Evolutionary conservation across 495 filamentous ascomycete species (phyloP).

Genomic region (Penicilliopsis zonata): DNA sequence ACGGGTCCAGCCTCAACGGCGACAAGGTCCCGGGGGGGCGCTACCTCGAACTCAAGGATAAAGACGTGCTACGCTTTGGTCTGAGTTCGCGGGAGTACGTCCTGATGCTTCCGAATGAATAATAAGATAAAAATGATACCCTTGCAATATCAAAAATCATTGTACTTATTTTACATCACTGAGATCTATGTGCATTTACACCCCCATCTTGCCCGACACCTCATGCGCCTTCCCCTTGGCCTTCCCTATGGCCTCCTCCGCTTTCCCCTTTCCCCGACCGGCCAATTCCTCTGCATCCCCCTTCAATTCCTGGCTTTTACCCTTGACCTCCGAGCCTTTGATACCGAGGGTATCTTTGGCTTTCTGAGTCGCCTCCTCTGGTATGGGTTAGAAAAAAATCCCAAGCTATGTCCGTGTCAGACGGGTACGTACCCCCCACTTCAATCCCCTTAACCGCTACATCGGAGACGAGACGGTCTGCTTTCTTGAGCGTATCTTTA

Average conservation of each 20-base stretch:
- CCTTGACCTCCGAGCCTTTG: conserved; percentile 19
- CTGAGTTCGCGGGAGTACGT: conserved; percentile 80
- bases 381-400: background rate
- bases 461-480: conserved; percentile 41
- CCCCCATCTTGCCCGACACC: conserved; percentile 18
- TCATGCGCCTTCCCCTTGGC: conserved; percentile 30
- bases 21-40: conserved; percentile 59
- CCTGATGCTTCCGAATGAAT: conserved; percentile 48
- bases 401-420: background rate
- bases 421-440: conserved; percentile 35
- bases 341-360: conserved; percentile 27
- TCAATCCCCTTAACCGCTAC: conserved; percentile 50
- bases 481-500: conserved; percentile 45
- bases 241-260: conserved; percentile 25
- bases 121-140: too few species aligned
- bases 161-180: too few species aligned
- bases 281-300: conserved; percentile 28
- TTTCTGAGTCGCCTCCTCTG: conserved; percentile 34
- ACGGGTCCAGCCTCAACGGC: conserved; percentile 77
- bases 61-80: conserved; percentile 83
- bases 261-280: conserved; percentile 28
- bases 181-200: too few species aligned
- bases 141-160: too few species aligned
- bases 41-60: conserved; percentile 77
- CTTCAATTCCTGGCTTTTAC: conserved; percentile 20